phyloP scores from a whole-genome alignment of 139 green algal species.

The Nannochloris sp. region DNA sequence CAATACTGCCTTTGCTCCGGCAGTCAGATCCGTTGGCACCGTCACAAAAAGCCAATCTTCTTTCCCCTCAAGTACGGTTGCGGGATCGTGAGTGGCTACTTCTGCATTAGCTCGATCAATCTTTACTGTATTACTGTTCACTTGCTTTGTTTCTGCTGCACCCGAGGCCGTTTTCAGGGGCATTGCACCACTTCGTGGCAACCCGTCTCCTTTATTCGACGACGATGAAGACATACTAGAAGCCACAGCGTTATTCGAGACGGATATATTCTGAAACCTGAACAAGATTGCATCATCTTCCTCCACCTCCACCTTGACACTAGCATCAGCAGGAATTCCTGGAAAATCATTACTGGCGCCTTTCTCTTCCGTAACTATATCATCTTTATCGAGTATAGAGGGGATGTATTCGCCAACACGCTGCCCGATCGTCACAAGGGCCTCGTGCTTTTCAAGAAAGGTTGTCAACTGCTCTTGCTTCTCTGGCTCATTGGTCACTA shows the following conservation, averaged over 20 bases:
- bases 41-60: conserved; percentile 59
- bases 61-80: conserved; percentile 1
- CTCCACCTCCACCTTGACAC: conserved; percentile 20
- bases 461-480: not conserved
- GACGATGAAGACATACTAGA: not conserved
- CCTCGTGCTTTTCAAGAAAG: conserved; percentile 1
- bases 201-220: no score
- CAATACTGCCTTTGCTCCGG: conserved; percentile 40
- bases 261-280: not conserved
- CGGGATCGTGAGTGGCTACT: conserved; percentile 7
- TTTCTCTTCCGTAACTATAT: no score
- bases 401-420: not conserved
- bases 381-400: no score
- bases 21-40: conserved; percentile 54
- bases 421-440: not conserved
- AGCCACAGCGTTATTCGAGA: not conserved
- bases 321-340: conserved; percentile 14
- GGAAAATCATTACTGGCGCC: not conserved
- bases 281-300: conserved; percentile 1
- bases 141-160: no score
- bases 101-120: not conserved
- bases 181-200: no score
- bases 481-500: no score
- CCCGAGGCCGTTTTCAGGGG: no score
- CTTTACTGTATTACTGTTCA: not conserved